Evolutionary conservation across 768 basidiomycete genomes (phyloP).

Genomic region (Cubamyces lactineus): DNA sequence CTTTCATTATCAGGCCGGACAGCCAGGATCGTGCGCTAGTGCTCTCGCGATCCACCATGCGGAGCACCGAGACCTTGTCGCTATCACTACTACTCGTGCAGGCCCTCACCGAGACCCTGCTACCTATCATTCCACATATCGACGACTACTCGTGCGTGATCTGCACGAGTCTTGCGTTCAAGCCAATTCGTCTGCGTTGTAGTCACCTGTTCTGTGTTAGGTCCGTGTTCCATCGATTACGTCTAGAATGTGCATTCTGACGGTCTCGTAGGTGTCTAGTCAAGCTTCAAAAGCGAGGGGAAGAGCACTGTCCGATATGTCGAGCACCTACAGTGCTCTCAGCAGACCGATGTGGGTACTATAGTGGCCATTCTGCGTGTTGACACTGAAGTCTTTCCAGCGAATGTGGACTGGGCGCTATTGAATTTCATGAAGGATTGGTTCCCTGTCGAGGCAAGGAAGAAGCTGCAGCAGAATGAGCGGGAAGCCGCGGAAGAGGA

Average conservation of each 20-base stretch:
- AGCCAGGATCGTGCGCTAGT: background rate
- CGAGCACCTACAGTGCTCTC: slow-evolving; percentile 73
- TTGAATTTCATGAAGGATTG: slow-evolving; percentile 89
- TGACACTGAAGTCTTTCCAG: slow-evolving; percentile 39
- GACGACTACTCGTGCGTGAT: slow-evolving; percentile 90
- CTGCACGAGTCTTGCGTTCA: slow-evolving; percentile 90
- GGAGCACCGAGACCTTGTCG: slow-evolving; percentile 34
- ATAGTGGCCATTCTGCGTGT: background rate
- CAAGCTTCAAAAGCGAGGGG: slow-evolving; percentile 86
- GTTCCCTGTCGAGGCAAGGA: slow-evolving; percentile 84
- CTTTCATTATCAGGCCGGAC: slow-evolving; percentile 18
- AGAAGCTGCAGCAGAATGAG: slow-evolving; percentile 76
- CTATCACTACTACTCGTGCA: slow-evolving; percentile 74
- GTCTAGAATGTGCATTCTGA: slow-evolving; percentile 18
- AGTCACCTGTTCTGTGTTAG: slow-evolving; percentile 80
- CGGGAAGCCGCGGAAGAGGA: slow-evolving; percentile 74
- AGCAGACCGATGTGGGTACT: slow-evolving; percentile 72
- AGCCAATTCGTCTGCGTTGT: slow-evolving; percentile 83
- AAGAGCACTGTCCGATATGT: slow-evolving; percentile 83
- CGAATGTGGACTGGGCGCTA: slow-evolving; percentile 78
- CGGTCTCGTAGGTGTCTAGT: slow-evolving; percentile 59
- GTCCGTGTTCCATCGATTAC: slow-evolving; percentile 30
- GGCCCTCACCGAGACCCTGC: slow-evolving; percentile 77
- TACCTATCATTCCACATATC: slow-evolving; percentile 78
- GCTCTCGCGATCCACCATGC: slow-evolving; percentile 2